Evolutionary conservation across 495 filamentous ascomycete species (phyloP).

Genomic region (Penicilliopsis zonata): DNA sequence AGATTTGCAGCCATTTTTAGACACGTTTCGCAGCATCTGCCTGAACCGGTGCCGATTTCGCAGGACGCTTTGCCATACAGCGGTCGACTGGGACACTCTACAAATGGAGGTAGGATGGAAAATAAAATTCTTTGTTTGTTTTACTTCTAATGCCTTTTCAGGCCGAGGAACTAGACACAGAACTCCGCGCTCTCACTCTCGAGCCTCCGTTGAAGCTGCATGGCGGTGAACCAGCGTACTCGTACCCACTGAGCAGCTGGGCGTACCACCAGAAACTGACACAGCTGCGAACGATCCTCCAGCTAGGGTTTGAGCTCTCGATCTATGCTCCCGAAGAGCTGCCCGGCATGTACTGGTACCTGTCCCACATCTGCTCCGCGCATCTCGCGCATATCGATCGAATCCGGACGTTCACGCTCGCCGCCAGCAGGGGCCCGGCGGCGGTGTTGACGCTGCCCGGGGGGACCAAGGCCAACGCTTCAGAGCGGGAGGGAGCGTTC

Average conservation of each 20-base stretch:
- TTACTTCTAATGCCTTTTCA: slow-evolving; percentile 7
- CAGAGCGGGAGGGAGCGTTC: slow-evolving; percentile 25
- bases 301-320: slow-evolving; percentile 91
- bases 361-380: slow-evolving; percentile 35
- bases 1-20: slow-evolving; percentile 54
- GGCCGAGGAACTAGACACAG: slow-evolving; percentile 65
- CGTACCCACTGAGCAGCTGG: slow-evolving; percentile 77
- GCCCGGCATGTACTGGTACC: slow-evolving; percentile 80
- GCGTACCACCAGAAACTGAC: slow-evolving; percentile 76
- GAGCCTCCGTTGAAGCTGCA: slow-evolving; percentile 44
- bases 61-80: slow-evolving; percentile 67
- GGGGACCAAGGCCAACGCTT: slow-evolving; percentile 18
- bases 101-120: slow-evolving; percentile 51
- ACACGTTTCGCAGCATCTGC: slow-evolving; percentile 71
- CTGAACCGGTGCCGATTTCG: slow-evolving; percentile 84
- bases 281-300: slow-evolving; percentile 77
- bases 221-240: slow-evolving; percentile 37
- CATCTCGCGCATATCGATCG: slow-evolving; percentile 51
- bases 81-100: slow-evolving; percentile 74
- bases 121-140: not conserved
- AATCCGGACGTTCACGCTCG: slow-evolving; percentile 49
- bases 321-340: slow-evolving; percentile 83
- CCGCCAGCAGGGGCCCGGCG: slow-evolving; percentile 19
- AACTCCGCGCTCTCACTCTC: slow-evolving; percentile 49
- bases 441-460: slow-evolving; percentile 9